These are phyloP conservation scores for Cryptococcus sp. DNA, from an alignment of 1,284 basidiomycete genomes.

Conservation along the genomic window DNA sequence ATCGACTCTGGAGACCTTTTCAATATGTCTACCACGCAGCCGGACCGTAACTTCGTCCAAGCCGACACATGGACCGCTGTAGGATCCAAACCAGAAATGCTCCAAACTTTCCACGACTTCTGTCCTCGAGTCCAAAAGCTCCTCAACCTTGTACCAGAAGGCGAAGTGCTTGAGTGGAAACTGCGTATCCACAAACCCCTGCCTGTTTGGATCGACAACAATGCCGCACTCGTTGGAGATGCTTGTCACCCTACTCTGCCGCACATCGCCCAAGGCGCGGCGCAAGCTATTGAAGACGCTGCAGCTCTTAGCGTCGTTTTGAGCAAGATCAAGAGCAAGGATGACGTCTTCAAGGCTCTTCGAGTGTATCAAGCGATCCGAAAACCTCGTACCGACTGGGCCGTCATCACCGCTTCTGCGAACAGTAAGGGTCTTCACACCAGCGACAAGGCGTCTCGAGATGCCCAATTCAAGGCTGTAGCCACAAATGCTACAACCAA, in stretches of 20 bases:
- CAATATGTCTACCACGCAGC: constrained; percentile 52
- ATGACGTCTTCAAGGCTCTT: constrained; percentile 46
- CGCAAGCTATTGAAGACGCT: constrained; percentile 52
- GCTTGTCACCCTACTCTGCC: constrained; percentile 49
- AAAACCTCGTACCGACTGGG: constrained; percentile 51
- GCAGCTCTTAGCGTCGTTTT: constrained; percentile 49
- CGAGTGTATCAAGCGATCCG: constrained; percentile 43
- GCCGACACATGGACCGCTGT: constrained; percentile 48
- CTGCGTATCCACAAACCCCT: constrained; percentile 49
- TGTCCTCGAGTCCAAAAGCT: constrained; percentile 51
- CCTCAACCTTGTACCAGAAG: constrained; percentile 46
- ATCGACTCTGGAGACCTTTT: constrained; percentile 44
- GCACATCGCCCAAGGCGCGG: constrained; percentile 50
- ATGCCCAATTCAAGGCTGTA: constrained; percentile 28
- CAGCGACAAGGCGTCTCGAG: constrained; percentile 30
- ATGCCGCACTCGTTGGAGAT: constrained; percentile 40
- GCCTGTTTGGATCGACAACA: constrained; percentile 45
- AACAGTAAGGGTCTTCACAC: constrained; percentile 51
- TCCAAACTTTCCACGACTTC: constrained; percentile 47
- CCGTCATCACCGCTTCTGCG: constrained; percentile 43
- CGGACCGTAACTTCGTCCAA: constrained; percentile 47
- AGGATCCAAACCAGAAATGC: constrained; percentile 47
- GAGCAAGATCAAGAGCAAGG: constrained; percentile 38
- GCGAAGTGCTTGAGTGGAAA: constrained; percentile 52
- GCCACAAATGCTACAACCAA: constrained; percentile 29